phyloP scores from a whole-genome alignment of 2,329 filamentous ascomycete genomes.

The Balansia obtecta region DNA sequence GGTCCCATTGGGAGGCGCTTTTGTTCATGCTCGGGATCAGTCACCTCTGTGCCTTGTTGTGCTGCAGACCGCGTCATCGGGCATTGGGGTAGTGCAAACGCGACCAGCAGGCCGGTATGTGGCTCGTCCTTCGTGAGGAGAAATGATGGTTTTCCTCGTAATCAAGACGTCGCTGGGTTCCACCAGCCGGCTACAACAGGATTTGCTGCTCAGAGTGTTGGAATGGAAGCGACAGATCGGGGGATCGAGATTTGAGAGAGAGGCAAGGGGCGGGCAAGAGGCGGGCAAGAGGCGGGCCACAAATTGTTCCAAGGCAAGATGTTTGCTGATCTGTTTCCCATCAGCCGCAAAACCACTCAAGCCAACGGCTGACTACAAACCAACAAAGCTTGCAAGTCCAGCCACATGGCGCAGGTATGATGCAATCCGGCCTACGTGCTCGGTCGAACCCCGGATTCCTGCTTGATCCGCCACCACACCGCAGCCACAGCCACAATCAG shows the following conservation, averaged over 20 bases:
- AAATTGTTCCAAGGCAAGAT: neutral
- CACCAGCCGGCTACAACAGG: neutral
- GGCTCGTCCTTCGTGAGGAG: neutral
- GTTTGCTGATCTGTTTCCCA: neutral
- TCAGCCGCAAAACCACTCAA: too few relatives aligned
- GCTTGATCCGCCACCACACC: neutral
- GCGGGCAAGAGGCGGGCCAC: neutral
- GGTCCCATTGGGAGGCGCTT: neutral
- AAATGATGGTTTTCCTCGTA: neutral
- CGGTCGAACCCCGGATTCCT: neutral
- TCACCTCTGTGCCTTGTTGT: neutral
- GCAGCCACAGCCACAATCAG: neutral
- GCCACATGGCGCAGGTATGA: neutral
- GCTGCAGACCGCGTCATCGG: neutral
- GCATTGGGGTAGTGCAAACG: neutral
- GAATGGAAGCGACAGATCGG: neutral
- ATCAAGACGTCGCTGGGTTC: neutral
- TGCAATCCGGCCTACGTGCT: neutral
- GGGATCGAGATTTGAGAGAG: conserved; percentile 2
- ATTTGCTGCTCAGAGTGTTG: too few relatives aligned
- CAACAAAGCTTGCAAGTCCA: neutral
- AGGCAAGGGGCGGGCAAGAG: neutral
- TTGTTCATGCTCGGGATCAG: neutral
- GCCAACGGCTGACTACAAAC: too few relatives aligned
- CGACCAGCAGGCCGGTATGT: neutral